phyloP scores from a whole-genome alignment of 129 eudicot genomes.

The Chrysanthemum seticuspe region DNA sequence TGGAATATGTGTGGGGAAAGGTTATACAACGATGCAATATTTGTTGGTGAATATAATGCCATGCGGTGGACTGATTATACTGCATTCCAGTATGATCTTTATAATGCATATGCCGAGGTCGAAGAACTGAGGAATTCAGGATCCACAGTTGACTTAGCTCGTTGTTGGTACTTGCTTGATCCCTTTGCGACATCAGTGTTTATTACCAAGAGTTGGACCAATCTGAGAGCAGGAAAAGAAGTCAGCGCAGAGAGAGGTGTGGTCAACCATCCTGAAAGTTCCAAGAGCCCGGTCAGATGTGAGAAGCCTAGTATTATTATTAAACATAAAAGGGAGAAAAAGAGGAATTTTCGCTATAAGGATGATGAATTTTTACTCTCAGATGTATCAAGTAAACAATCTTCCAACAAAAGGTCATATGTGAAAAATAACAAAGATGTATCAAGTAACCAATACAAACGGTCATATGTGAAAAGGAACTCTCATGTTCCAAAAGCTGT shows the following conservation, averaged over 20 bases:
- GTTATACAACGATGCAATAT: slow-evolving; percentile 40
- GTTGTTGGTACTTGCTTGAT: slow-evolving; percentile 78
- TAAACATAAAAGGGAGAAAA: slow-evolving; percentile 38
- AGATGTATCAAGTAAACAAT: slow-evolving; percentile 8
- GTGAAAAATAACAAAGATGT: slow-evolving; percentile 8
- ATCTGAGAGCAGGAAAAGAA: slow-evolving; percentile 61
- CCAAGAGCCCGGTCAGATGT: slow-evolving; percentile 10
- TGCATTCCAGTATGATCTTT: slow-evolving; percentile 63
- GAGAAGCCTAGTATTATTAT: slow-evolving; percentile 2
- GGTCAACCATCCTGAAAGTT: slow-evolving; percentile 20
- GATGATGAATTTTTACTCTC: not conserved
- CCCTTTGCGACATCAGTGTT: slow-evolving; percentile 86
- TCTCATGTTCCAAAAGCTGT: slow-evolving; percentile 35
- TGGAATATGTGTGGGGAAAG: slow-evolving; percentile 72
- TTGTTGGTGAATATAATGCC: slow-evolving; percentile 33
- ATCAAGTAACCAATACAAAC: slow-evolving; percentile 11
- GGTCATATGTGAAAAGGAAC: slow-evolving; percentile 7
- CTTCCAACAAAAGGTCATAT: slow-evolving; percentile 13
- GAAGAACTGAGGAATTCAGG: slow-evolving; percentile 41
- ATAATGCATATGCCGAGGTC: slow-evolving; percentile 41
- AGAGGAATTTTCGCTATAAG: slow-evolving; percentile 22
- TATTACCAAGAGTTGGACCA: slow-evolving; percentile 55
- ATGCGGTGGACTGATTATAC: slow-evolving; percentile 52
- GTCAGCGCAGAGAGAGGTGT: slow-evolving; percentile 48
- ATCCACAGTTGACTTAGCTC: slow-evolving; percentile 50